Evolutionary conservation across 2,329 filamentous ascomycete genomes (phyloP).

Genomic region (Penicillium sp.): DNA sequence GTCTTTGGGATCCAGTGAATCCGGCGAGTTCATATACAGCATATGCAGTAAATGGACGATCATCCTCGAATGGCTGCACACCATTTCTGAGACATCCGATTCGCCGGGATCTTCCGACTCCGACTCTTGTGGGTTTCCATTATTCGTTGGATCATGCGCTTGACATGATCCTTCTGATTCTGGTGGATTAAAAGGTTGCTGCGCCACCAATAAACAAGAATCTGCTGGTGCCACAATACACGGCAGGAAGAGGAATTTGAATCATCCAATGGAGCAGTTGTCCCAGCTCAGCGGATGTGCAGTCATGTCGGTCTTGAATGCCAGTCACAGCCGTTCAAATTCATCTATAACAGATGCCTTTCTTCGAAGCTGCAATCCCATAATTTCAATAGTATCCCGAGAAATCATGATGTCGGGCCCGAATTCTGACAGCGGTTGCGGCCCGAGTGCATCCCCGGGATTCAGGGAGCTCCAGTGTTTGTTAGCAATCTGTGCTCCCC

Average conservation of each 20-base stretch:
- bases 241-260: background rate
- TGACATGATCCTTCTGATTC: background rate
- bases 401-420: background rate
- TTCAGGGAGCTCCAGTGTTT: background rate
- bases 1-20: too few relatives aligned
- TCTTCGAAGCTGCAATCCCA: background rate
- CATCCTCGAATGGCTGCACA: background rate
- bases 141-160: background rate
- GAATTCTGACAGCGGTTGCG: background rate
- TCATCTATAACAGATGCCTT: too few relatives aligned
- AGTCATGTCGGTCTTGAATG: background rate
- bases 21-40: too few relatives aligned
- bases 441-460: background rate
- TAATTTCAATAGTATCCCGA: background rate
- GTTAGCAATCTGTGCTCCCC: background rate
- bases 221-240: background rate
- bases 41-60: too few relatives aligned
- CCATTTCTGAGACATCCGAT: background rate
- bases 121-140: background rate
- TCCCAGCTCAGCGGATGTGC: background rate
- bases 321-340: background rate
- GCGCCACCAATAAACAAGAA: background rate
- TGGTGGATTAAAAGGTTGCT: background rate
- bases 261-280: background rate
- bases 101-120: background rate